Percentiles rank a stretch among this genome's conserved stretches.
Evolutionary conservation across 306 rosid species (phyloP).

Genomic region (Cucurbita moschata): DNA sequence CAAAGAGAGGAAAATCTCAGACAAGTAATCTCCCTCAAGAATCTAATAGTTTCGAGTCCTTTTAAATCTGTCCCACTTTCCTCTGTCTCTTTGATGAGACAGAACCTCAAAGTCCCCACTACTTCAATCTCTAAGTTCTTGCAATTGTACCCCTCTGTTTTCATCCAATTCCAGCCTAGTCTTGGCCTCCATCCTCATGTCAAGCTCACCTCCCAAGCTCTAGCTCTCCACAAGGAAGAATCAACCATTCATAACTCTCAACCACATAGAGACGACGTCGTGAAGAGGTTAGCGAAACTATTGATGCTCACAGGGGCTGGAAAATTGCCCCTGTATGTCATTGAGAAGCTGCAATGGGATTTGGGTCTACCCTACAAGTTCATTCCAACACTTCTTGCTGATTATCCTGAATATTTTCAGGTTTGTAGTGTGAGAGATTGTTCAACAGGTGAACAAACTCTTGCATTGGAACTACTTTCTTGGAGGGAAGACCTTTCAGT

Average conservation of each 20-base stretch:
- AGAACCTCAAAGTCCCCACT: constrained; percentile 34
- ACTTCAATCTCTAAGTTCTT: constrained; percentile 36
- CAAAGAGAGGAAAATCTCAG: constrained; percentile 59
- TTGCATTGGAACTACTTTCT: constrained; percentile 58
- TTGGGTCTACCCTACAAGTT: constrained; percentile 63
- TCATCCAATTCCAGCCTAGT: constrained; percentile 36
- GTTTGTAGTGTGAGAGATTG: constrained; percentile 40
- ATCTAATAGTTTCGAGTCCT: constrained; percentile 44
- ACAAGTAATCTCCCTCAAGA: constrained; percentile 42
- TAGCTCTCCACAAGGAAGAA: constrained; percentile 50
- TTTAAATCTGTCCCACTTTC: constrained; percentile 42
- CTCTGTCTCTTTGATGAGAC: constrained; percentile 40
- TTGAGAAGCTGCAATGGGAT: constrained; percentile 72
- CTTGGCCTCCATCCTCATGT: constrained; percentile 39
- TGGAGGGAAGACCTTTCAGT: constrained; percentile 53
- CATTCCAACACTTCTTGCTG: constrained; percentile 37
- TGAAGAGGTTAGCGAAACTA: constrained; percentile 45
- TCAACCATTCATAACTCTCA: constrained; percentile 27
- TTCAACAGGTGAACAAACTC: constrained; percentile 34
- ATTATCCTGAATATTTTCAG: constrained; percentile 65
- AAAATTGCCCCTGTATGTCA: constrained; percentile 48
- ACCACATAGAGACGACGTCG: constrained; percentile 28
- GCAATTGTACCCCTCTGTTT: constrained; percentile 32
- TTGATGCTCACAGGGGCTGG: constrained; percentile 56
- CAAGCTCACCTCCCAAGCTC: constrained; percentile 42